Base-by-base conservation (phyloP, 2,329 filamentous ascomycete genomes). In the Talaromyces albobiverticillius region DNA sequence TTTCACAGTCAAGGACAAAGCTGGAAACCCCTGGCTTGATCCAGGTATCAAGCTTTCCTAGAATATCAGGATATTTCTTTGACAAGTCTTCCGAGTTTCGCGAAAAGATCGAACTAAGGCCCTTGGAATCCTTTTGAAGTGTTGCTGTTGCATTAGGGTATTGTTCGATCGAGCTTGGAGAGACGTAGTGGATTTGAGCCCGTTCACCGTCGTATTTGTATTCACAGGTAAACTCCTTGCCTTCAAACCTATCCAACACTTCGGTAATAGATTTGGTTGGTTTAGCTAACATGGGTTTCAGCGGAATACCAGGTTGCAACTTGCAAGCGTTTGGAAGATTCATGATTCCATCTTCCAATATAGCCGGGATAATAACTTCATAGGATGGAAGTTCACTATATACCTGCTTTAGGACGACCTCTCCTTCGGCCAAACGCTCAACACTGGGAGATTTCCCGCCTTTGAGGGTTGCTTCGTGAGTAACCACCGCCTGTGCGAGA, bases 131-230 rank as follows among this genome's bases (percentile, higher is more conserved):
- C 63, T 90, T 88, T 59, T 85, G 85, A 38, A 85, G 80, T 7
- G 83, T 83, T 5, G 82, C 74, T 10, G 81, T 75, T 32, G 83
- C 79, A 45, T 87, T 82, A 54, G 82, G 81, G 61, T 90, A 87
- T 52, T 90, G 80, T 56, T 88, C 77, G 2, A 84, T 77, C 9
- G 89, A 82, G 58, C 93, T 88, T 58, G 90, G 89, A 4, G 92
- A 87, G 29, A 97, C 90, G 62, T 95, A 99, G 69, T 99, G 94
- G 48, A 99, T 97, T 69, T 99, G 94, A n/a, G 94, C 94, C 67
- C 94, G 82, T 72, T 99, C 94, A 46, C 94, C 94, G 64, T 99
- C 94, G 67, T 99, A 99, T 72, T 99, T 99, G 80, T 95, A 99
- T 70, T 99, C 94, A 74, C 94, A 99, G 1, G 94, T 97, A 66